Evolutionary conservation across 768 basidiomycete species (phyloP), one percentile per base, ranked within the genome.

Genomic region (Lactarius hengduanensis): DNA sequence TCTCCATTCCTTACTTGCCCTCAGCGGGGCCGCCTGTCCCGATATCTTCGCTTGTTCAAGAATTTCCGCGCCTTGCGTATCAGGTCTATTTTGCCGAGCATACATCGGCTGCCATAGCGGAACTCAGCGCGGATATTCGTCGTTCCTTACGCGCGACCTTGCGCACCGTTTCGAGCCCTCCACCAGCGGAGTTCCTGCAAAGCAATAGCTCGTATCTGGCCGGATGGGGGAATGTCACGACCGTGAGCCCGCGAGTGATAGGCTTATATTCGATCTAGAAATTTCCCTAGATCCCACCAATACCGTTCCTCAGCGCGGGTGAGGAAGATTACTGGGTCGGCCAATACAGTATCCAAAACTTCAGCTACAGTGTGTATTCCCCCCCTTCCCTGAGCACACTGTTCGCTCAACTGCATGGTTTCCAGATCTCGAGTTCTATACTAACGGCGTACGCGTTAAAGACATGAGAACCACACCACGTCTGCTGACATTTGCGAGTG

Each of bases 321-420:
- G 87, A 91, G 73, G 90, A 91, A 71, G 83, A 87, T 69, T 91
- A 90, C 71, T 84, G 89, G 65, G 82, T 90, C 0, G 79, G 86
- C 58, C 84, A 86, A 67, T 91, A 84, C 69, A 72, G 71, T 40
- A 76, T 77, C 18, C 86, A 86, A 68, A 83, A 85, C 0, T 90
- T 91, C 71, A 77, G 78, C 57, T 74, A 85, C 64, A 88, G 90
- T 90, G 69, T 20, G 89, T 78, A 11, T 34, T 36, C 36, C 9
- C 45, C 13, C 22, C 36, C 7, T n/a, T 30, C 18, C 0, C 20
- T 53, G 20, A 43, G 32, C 54, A 22, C 20, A 18, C n/a, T 50
- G 28, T 36, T 38, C 32, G 45, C 54, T 57, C 26, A 32, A 40
- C 64, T 26, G 57, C 32, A n/a, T 43, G 58, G 57, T 41, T 16